A percentile compares a stretch with the other conserved stretches of the same genome.
Evolutionary conservation across 1,139 yeast genomes (phyloP).

Genomic region (Tardiomyces digboiensis): DNA sequence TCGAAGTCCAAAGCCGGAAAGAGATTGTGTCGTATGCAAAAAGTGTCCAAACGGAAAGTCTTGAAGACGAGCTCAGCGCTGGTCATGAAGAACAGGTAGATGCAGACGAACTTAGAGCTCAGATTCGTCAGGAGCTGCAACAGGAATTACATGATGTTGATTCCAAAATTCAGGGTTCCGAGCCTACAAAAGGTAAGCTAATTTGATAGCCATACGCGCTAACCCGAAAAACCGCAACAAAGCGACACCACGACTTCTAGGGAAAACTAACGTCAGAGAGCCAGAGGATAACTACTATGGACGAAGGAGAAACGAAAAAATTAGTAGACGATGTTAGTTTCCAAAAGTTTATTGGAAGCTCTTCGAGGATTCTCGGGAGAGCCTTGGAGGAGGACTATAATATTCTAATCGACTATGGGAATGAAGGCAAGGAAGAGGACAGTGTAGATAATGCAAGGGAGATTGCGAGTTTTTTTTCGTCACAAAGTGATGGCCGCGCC

Average conservation of each 20-base stretch:
- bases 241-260: too few species aligned
- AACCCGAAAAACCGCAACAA: too few species aligned
- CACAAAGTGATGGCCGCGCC: slow-evolving; percentile 21
- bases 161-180: not conserved
- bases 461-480: slow-evolving; percentile 15
- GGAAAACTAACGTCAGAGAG: not conserved
- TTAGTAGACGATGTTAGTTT: slow-evolving; percentile 6
- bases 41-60: slow-evolving; percentile 16
- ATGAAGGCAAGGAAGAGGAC: slow-evolving; percentile 10
- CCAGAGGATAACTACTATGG: slow-evolving; percentile 1
- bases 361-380: slow-evolving; percentile 33
- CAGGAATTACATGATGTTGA: not conserved
- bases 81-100: not conserved
- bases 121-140: not conserved
- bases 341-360: slow-evolving; percentile 26
- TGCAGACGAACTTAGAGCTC: not conserved
- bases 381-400: slow-evolving; percentile 29
- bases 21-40: slow-evolving; percentile 18
- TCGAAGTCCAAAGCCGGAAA: slow-evolving; percentile 12
- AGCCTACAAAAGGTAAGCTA: too few species aligned
- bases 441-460: slow-evolving; percentile 8
- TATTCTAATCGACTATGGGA: slow-evolving; percentile 25
- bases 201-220: too few species aligned
- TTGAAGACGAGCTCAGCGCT: not conserved
- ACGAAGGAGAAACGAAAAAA: slow-evolving; percentile 6